Conservation (phyloP, 352 stramenopile species). For the Phytophthora sansomeana region DNA sequence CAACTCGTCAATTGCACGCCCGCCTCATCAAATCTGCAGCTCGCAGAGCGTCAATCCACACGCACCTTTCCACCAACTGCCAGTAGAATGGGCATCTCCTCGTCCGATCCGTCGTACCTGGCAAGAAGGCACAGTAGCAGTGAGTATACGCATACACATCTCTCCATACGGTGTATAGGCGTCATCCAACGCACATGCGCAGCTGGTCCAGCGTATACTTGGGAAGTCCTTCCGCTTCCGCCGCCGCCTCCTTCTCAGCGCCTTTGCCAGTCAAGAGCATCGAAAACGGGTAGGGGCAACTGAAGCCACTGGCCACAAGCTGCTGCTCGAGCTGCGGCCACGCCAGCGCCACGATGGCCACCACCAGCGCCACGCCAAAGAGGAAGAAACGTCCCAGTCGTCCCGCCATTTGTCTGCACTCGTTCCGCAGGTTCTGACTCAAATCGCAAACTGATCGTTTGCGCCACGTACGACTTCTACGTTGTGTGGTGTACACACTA, state of each 20-base stretch:
- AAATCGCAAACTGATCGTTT: slow-evolving; percentile 22
- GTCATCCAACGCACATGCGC: slow-evolving; percentile 40
- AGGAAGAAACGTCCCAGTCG: slow-evolving; percentile 49
- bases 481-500: slow-evolving; percentile 5
- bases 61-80: slow-evolving; percentile 76
- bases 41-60: neutral
- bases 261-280: slow-evolving; percentile 44
- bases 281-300: slow-evolving; percentile 77
- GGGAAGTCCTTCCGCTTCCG: slow-evolving; percentile 41
- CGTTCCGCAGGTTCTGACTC: slow-evolving; percentile 29
- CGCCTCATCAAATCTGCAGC: neutral
- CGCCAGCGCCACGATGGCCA: slow-evolving; percentile 61
- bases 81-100: slow-evolving; percentile 69
- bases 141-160: slow-evolving; percentile 13
- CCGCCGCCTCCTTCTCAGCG: slow-evolving; percentile 27
- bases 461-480: slow-evolving; percentile 30
- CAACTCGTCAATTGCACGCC: slow-evolving; percentile 14
- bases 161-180: slow-evolving; percentile 1
- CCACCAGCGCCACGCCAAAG: slow-evolving; percentile 59
- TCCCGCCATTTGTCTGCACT: slow-evolving; percentile 33
- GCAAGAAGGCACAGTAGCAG: slow-evolving; percentile 8
- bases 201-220: slow-evolving; percentile 76
- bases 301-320: slow-evolving; percentile 53
- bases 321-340: slow-evolving; percentile 84
- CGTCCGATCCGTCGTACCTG: slow-evolving; percentile 75